Evolutionary conservation across 306 rosid species (phyloP), one percentile per base, ranked within the genome.

Genomic region (Cajanus cajan): DNA sequence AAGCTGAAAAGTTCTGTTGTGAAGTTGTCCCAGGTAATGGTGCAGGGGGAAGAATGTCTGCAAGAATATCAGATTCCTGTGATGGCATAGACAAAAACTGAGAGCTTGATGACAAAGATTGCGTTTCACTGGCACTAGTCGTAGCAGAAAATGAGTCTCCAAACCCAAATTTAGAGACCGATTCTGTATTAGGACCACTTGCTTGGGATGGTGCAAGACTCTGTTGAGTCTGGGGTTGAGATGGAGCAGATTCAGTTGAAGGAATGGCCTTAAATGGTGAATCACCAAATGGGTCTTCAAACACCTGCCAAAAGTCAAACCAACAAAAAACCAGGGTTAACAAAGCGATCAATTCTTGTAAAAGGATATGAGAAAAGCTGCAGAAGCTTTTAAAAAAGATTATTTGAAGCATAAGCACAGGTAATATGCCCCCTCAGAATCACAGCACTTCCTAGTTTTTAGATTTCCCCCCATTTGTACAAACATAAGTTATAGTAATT

Each of bases 271-370:
- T 88, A 80, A 93, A 93, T 71, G 97, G 96, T 13, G 89, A 16
- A 21, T 93, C 94, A 16, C 97, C 97, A 82, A 93, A 90, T 68
- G 96, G 92, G 72, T 93, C 95, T 71, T 79, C 92, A 86, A 88
- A 88, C 51, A 82, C 41, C 97, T 93, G 89, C 86, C 64, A 75
- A 52, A 86, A 66, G 62, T 65, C 72, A 64, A 54, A 51, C 65
- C 37, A 79, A 52, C 59, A 72, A n/a, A 41, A 75, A 28, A 72
- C 52, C 61, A 64, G 52, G 14, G 69, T 50, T 14, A 67, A 74
- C 59, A 68, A 22, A 37, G 18, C 51, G 64, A 68, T 16, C 14
- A 43, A 8, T 14, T 21, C 45, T 58, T 52, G 57, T 69, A 37
- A 47, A 15, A 73, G 74, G 73, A 34, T 21, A 31, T 6, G 36